These are phyloP conservation scores for Talaromyces trachyspermus DNA, from an alignment of 495 filamentous ascomycete species.

Conservation along the genomic window DNA sequence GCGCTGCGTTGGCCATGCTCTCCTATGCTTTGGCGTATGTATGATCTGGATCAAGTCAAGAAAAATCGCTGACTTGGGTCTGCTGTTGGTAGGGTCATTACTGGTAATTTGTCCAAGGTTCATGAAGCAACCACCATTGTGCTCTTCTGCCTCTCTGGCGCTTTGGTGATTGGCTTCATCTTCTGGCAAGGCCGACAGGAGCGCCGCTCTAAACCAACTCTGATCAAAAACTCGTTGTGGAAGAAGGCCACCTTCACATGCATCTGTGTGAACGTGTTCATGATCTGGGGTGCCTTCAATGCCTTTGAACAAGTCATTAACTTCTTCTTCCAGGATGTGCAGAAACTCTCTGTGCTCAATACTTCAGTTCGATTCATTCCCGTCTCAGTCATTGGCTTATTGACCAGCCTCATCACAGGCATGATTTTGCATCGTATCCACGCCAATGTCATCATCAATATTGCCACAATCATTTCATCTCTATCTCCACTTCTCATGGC, in stretches of 20 bases:
- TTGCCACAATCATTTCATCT: too few species aligned
- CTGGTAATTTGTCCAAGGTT: too few species aligned
- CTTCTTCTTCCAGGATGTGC: too few species aligned
- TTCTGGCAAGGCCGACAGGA: slow-evolving; percentile 39
- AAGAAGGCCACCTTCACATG: slow-evolving; percentile 38
- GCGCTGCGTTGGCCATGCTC: slow-evolving; percentile 33
- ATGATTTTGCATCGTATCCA: too few species aligned
- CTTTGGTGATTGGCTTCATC: slow-evolving; percentile 36
- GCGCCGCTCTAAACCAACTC: slow-evolving; percentile 27
- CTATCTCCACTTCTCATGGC: too few species aligned
- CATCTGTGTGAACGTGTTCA: slow-evolving; percentile 42
- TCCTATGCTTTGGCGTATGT: slow-evolving; percentile 39
- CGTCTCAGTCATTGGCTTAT: too few species aligned
- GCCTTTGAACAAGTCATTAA: slow-evolving; percentile 42
- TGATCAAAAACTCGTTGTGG: slow-evolving; percentile 52
- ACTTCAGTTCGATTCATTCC: too few species aligned
- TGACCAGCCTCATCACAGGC: too few species aligned
- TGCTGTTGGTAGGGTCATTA: too few species aligned
- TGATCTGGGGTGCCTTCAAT: slow-evolving; percentile 40
- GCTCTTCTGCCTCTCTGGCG: slow-evolving; percentile 29
- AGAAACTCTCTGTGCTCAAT: too few species aligned
- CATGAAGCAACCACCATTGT: slow-evolving; percentile 27
- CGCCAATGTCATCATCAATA: too few species aligned
- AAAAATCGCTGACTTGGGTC: too few species aligned
- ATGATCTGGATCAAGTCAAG: background rate